Conservation (phyloP, 495 filamentous ascomycete species). For the Geopyxis carbonaria region DNA sequence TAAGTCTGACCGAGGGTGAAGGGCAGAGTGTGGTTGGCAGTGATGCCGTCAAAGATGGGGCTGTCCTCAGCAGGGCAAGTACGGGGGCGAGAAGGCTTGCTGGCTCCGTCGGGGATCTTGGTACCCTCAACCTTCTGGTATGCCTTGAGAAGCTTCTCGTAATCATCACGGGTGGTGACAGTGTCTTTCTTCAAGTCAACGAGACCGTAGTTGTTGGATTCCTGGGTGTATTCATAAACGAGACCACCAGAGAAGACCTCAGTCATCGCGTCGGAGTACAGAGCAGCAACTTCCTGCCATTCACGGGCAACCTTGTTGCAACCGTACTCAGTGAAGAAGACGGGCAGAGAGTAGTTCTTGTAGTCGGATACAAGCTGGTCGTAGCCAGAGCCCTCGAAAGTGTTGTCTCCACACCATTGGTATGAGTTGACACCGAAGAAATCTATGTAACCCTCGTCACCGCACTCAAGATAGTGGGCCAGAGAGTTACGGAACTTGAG, state of each 20-base stretch:
- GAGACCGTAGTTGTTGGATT: constrained; percentile 60
- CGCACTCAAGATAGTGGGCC: constrained; percentile 90
- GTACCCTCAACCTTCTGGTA: constrained; percentile 6
- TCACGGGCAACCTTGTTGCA: constrained; percentile 65
- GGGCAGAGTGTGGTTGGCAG: constrained; percentile 21
- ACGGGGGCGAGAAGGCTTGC: constrained; percentile 11
- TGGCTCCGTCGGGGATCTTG: constrained; percentile 11
- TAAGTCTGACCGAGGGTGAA: constrained; percentile 17
- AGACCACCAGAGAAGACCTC: constrained; percentile 87
- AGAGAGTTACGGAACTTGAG: constrained; percentile 75
- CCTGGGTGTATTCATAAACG: constrained; percentile 86
- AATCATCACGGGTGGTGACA: constrained; percentile 51
- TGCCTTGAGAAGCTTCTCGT: constrained; percentile 45
- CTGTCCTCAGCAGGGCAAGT: constrained; percentile 13
- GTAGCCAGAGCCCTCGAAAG: constrained; percentile 66
- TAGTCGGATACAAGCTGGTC: constrained; percentile 81
- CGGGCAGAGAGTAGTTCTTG: constrained; percentile 75
- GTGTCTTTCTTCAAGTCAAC: constrained; percentile 50
- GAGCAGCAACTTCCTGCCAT: constrained; percentile 64
- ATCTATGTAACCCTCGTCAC: constrained; percentile 78
- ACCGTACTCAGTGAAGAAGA: constrained; percentile 96
- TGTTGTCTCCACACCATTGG: constrained; percentile 84
- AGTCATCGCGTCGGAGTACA: constrained; percentile 79
- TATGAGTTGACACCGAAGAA: constrained; percentile 84
- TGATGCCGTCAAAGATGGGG: constrained; percentile 18